Percentiles rank a stretch among this genome's conserved stretches.
Evolutionary conservation across 140 eudicot species (phyloP).

Genomic region (Anethum foeniculum): DNA sequence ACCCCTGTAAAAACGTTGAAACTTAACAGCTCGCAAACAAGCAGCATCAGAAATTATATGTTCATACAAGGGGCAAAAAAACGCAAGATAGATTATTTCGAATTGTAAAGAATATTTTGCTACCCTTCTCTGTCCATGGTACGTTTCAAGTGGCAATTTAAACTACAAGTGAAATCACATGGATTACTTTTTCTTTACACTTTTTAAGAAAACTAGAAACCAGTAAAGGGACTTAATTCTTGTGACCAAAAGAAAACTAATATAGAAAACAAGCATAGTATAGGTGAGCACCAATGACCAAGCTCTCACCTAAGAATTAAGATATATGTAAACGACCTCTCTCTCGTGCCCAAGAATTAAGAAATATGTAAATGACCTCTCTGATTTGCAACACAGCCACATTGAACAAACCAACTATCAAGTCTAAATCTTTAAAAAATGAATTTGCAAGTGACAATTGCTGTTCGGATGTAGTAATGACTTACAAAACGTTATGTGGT

Average conservation of each 20-base stretch:
- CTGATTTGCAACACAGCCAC: background rate
- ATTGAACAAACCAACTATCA: background rate
- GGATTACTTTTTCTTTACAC: background rate
- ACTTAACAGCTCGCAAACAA: constrained; percentile 7
- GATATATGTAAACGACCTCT: background rate
- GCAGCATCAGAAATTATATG: background rate
- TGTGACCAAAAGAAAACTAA: too few species aligned
- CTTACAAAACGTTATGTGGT: background rate
- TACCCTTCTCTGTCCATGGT: background rate
- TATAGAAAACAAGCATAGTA: too few species aligned
- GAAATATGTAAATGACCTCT: background rate
- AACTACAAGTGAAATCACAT: background rate
- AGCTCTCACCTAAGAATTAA: too few species aligned
- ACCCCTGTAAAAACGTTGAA: constrained; percentile 42
- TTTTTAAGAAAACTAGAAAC: background rate
- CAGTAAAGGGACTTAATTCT: too few species aligned
- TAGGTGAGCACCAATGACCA: too few species aligned
- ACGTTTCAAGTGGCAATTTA: background rate
- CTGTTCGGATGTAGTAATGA: background rate
- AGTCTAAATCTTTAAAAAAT: background rate
- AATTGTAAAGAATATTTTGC: background rate
- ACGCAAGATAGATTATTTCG: background rate
- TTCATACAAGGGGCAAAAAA: background rate
- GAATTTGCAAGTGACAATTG: background rate
- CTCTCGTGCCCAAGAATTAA: too few species aligned